Conservation (phyloP, 169 alveolate genomes). For the Perkinsus olseni region DNA sequence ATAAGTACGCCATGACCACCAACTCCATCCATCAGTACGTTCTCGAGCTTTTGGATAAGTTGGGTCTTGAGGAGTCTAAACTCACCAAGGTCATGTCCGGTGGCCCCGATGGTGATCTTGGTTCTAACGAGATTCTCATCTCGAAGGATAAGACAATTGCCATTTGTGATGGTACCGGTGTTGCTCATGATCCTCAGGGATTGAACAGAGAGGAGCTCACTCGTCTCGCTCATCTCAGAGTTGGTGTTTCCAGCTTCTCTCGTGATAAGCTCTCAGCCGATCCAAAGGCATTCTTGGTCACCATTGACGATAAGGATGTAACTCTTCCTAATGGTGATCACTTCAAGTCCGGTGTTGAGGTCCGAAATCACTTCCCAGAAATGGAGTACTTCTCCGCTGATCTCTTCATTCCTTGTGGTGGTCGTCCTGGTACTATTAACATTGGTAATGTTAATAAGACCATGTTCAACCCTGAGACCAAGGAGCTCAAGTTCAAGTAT, state of each 20-base stretch:
- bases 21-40: constrained; percentile 19
- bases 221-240: constrained; percentile 40
- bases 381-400: constrained; percentile 48
- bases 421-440: constrained; percentile 67
- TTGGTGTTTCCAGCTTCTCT: too few species aligned
- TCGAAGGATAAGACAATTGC: constrained; percentile 60
- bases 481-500: constrained; percentile 39
- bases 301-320: constrained; percentile 12
- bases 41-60: constrained; percentile 34
- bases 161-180: constrained; percentile 70
- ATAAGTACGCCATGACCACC: constrained; percentile 72
- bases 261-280: too few species aligned
- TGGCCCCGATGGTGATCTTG: constrained; percentile 81
- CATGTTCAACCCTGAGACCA: constrained; percentile 35
- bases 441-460: constrained; percentile 43
- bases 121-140: constrained; percentile 62
- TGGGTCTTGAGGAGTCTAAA: constrained; percentile 43
- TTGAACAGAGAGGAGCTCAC: constrained; percentile 50
- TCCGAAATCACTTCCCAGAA: constrained; percentile 40
- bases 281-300: constrained; percentile 2
- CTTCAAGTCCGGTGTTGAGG: too few species aligned
- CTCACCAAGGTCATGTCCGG: constrained; percentile 69
- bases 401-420: constrained; percentile 75
- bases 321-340: too few species aligned
- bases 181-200: constrained; percentile 67